Evolutionary conservation across 306 rosid species (phyloP).

Genomic region (Trifolium pratense): DNA sequence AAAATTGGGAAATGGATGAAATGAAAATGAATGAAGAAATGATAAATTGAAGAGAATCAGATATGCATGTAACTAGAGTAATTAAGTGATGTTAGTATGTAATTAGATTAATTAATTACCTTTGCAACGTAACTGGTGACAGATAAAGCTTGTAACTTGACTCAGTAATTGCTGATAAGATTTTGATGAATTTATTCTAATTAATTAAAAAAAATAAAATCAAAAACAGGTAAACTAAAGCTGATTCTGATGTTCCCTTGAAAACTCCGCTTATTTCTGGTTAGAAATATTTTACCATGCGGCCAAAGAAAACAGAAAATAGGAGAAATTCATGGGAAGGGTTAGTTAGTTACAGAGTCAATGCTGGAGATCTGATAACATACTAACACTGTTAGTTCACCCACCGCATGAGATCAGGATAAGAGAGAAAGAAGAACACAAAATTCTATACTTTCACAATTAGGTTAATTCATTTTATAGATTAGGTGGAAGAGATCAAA

Average conservation of each 20-base stretch:
- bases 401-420: conserved; percentile 25
- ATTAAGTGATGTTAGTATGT: conserved; percentile 16
- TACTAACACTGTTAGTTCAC: not conserved
- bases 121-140: conserved; percentile 31
- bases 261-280: conserved; percentile 33
- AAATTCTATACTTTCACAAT: too few relatives aligned
- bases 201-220: not conserved
- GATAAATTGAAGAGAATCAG: conserved; percentile 33
- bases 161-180: conserved; percentile 38
- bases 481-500: not conserved
- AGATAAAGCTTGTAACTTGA: conserved; percentile 32
- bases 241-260: conserved; percentile 9
- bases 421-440: not conserved
- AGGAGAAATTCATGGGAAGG: conserved; percentile 41
- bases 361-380: conserved; percentile 45
- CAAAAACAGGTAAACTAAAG: not conserved
- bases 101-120: conserved; percentile 36
- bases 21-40: not conserved
- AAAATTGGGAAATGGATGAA: not conserved
- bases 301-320: conserved; percentile 27
- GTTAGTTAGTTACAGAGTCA: conserved; percentile 50
- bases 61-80: not conserved
- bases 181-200: conserved; percentile 18
- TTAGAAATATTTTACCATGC: too few relatives aligned
- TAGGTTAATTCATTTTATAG: too few relatives aligned